Conservation (phyloP, 2,329 filamentous ascomycete species). For the Parasarocladium wereldwijsianum region DNA sequence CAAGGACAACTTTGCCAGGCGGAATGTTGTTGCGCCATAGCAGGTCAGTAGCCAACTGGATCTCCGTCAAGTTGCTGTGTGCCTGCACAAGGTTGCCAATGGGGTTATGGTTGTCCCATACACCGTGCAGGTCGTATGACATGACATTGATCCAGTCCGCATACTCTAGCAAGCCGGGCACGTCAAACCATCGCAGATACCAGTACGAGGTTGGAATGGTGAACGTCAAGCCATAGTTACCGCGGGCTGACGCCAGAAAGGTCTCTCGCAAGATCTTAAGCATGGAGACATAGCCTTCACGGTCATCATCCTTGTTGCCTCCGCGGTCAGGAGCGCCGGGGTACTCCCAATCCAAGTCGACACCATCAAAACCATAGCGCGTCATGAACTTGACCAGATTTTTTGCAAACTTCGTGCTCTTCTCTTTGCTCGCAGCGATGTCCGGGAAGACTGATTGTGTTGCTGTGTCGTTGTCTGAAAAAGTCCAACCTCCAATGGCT, state of each 20-base stretch:
- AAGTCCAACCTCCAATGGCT: no score
- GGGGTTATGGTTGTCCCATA: slow-evolving; percentile 18
- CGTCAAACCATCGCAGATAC: slow-evolving; percentile 11
- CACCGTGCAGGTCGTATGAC: slow-evolving; percentile 6
- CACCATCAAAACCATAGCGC: slow-evolving; percentile 6
- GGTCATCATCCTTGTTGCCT: slow-evolving; percentile 11
- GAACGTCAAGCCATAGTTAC: slow-evolving; percentile 4
- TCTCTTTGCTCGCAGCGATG: no score
- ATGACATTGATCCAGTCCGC: slow-evolving; percentile 8
- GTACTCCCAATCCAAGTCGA: slow-evolving; percentile 9
- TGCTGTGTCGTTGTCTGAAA: no score
- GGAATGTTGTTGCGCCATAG: slow-evolving; percentile 31
- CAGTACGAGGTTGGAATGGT: slow-evolving; percentile 6
- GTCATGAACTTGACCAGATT: slow-evolving; percentile 5
- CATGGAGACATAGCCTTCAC: slow-evolving; percentile 6
- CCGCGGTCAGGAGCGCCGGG: slow-evolving; percentile 14
- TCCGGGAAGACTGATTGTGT: no score
- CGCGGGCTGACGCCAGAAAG: background rate
- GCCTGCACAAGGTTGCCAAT: slow-evolving; percentile 17
- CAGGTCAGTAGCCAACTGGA: slow-evolving; percentile 25
- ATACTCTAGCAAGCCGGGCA: slow-evolving; percentile 1
- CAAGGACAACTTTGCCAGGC: slow-evolving; percentile 25
- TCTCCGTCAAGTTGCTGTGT: slow-evolving; percentile 34
- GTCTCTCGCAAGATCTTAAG: slow-evolving; percentile 1
- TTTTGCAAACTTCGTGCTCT: slow-evolving; percentile 4